These are phyloP conservation scores for Cicer pinnatifidum DNA, from an alignment of 306 rosid species.

Conservation along the genomic window DNA sequence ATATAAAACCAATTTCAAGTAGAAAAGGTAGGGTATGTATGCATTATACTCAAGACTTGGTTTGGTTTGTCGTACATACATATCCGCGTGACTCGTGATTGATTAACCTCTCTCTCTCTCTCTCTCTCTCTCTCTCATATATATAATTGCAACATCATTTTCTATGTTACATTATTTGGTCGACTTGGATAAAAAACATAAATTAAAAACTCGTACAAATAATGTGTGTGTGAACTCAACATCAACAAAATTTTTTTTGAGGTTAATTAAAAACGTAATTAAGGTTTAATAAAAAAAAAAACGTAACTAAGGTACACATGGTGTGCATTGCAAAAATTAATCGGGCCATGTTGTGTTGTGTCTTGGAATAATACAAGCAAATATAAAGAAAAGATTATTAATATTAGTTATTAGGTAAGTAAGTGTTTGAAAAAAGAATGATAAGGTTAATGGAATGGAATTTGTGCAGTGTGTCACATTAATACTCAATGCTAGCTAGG, in stretches of 20 bases:
- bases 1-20: constrained; percentile 24
- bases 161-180: constrained; percentile 44
- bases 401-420: too few relatives aligned
- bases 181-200: not conserved
- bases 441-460: constrained; percentile 24
- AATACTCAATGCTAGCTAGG: not conserved
- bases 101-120: not conserved
- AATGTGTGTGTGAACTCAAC: constrained; percentile 5
- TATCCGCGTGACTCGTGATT: constrained; percentile 16
- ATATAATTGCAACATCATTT: constrained; percentile 48
- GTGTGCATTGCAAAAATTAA: constrained; percentile 24
- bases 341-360: not conserved
- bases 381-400: too few relatives aligned
- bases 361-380: constrained; percentile 1
- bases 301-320: too few relatives aligned
- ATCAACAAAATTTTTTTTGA: not conserved
- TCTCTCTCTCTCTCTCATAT: not conserved
- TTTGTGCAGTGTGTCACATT: constrained; percentile 22
- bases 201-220: constrained; percentile 7
- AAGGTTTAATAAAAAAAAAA: too few relatives aligned
- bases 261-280: too few relatives aligned
- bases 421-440: too few relatives aligned
- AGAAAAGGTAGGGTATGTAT: constrained; percentile 36
- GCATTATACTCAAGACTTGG: constrained; percentile 8
- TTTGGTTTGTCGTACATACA: constrained; percentile 34